Base-by-base conservation (phyloP, 345 rosid genomes). In the Triadica sebifera region DNA sequence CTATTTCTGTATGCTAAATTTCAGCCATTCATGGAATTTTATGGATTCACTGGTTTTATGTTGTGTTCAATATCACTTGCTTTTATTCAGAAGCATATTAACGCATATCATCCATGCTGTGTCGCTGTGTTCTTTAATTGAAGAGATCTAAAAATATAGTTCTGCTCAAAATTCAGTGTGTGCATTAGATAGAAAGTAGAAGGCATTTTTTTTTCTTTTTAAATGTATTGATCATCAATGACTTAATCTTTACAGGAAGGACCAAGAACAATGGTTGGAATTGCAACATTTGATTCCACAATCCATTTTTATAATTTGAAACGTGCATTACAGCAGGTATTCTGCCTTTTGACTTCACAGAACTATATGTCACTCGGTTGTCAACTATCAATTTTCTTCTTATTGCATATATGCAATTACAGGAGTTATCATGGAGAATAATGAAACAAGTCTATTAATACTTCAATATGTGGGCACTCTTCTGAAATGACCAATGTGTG, bases 201-300 rank as follows among this genome's bases (percentile, higher is more conserved):
- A 10, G 47, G n/a, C 25, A 46, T 17, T 43, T 43, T 43, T 43
- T 43, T 43, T 43, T 43, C 10, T 43, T 43, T 43, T 45, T 37
- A 17, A 46, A 17, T 22, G 13, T 51, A 59, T 38, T 69, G 53
- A 46, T 75, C 37, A 34, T 49, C 8, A 4, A n/a, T 50, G 4
- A 69, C 38, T 57, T 17, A 29, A 29, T 76, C 72, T 49, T 83
- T 85, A 74, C 92, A 96, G 99, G 99, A 96, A 89, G 98, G 98
- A 76, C 94, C 90, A 39, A 89, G 93, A 82, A 96, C 99, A 60
- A 86, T 90, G 89, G 98, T 93, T 51, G 99, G 99, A 81, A 84
- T 96, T 79, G 99, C 98, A 59, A 96, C 99, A 65, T 93, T 90
- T 85, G 99, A 96, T 84, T 89, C 94, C 19, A 87, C 99, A 56